Conservation (phyloP, 495 filamentous ascomycete species). For the Tetracladium marchalianum region DNA sequence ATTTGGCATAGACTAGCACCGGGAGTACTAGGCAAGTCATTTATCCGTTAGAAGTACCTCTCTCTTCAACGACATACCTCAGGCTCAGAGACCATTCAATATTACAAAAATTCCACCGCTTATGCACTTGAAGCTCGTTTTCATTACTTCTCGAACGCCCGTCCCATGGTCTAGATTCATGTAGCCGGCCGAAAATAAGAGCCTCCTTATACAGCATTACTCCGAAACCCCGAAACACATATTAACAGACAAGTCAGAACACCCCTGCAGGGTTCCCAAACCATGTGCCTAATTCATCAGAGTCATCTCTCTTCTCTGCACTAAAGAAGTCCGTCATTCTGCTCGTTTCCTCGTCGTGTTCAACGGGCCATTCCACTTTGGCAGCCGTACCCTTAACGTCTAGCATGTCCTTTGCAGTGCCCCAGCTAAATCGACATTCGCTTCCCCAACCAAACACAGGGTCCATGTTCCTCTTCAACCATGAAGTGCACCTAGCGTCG, state of each 20-base stretch:
- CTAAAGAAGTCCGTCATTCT: slow-evolving; percentile 68
- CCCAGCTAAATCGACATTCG: slow-evolving; percentile 91
- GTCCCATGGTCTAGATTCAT: no score
- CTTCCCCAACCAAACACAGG: slow-evolving; percentile 91
- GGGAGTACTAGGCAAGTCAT: no score
- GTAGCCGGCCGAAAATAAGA: no score
- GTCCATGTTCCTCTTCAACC: slow-evolving; percentile 81
- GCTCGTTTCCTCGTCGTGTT: slow-evolving; percentile 54
- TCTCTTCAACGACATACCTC: no score
- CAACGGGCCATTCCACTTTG: slow-evolving; percentile 76
- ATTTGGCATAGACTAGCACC: no score
- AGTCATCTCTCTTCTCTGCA: slow-evolving; percentile 28
- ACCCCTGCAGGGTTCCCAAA: slow-evolving; percentile 53
- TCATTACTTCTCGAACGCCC: no score
- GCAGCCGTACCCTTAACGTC: slow-evolving; percentile 50
- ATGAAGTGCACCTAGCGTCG: slow-evolving; percentile 67
- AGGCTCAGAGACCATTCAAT: no score
- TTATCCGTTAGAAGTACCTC: no score
- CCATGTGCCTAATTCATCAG: slow-evolving; percentile 50
- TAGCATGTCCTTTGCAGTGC: slow-evolving; percentile 85
- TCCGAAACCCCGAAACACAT: not conserved
- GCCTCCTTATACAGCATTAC: not conserved
- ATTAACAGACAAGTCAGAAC: slow-evolving; percentile 32
- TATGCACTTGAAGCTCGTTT: no score
- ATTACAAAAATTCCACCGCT: no score